Evolutionary conservation across 495 filamentous ascomycete genomes (phyloP).

Genomic region (Penicillium soppii): DNA sequence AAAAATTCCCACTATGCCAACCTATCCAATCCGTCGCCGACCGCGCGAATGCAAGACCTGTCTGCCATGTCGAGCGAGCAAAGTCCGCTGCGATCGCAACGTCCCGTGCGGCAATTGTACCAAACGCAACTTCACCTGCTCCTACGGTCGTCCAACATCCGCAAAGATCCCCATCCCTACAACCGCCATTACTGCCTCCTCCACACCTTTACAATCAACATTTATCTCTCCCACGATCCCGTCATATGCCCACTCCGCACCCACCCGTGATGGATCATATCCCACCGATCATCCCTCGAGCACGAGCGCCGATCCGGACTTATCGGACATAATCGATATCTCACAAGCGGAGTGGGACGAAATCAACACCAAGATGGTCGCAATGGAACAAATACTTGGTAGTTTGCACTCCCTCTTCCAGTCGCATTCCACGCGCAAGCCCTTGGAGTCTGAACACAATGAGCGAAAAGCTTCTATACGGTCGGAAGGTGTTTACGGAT

Average conservation of each 20-base stretch:
- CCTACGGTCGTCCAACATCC: conserved; percentile 64
- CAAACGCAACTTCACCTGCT: conserved; percentile 68
- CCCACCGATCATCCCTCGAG: conserved; percentile 11
- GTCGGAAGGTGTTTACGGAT: conserved; percentile 49
- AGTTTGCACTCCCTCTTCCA: conserved; percentile 40
- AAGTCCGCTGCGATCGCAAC: conserved; percentile 70
- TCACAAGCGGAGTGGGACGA: conserved; percentile 47
- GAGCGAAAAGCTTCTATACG: conserved; percentile 20
- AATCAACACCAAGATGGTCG: conserved; percentile 43
- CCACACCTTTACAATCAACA: conserved; percentile 17
- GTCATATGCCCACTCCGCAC: conserved; percentile 2
- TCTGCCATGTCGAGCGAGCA: conserved; percentile 47
- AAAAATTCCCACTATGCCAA: conserved; percentile 25
- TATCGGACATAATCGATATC: conserved; percentile 35
- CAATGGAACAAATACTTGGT: conserved; percentile 44
- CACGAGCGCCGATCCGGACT: conserved; percentile 21
- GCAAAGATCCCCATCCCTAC: conserved; percentile 13
- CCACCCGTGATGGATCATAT: conserved; percentile 14
- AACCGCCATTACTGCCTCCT: conserved; percentile 14
- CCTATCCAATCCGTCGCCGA: conserved; percentile 44
- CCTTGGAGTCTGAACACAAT: conserved; percentile 9
- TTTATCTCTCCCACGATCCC: conserved; percentile 16
- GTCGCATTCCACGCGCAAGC: conserved; percentile 28
- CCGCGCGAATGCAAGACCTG: conserved; percentile 51
- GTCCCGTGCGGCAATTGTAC: conserved; percentile 72